Evolutionary conservation across 2,329 filamentous ascomycete species (phyloP).

Genomic region (Aspergillus brunneoviolaceus): DNA sequence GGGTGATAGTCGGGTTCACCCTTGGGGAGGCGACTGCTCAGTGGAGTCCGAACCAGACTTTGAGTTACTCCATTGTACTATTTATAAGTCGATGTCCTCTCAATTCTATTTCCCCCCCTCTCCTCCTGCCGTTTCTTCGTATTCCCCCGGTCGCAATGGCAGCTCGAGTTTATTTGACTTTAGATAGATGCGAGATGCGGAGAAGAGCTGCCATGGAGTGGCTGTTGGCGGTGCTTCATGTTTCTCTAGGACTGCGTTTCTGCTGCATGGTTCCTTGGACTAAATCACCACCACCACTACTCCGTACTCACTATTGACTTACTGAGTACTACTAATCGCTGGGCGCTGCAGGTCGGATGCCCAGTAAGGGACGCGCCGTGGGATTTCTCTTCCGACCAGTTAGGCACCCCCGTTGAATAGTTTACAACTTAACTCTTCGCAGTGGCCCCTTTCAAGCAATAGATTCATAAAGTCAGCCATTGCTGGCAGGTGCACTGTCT

Average conservation of each 20-base stretch:
- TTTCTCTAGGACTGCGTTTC: neutral
- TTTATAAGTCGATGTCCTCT: neutral
- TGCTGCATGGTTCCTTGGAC: neutral
- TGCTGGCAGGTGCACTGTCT: neutral
- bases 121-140: constrained; percentile 3
- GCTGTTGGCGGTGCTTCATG: neutral
- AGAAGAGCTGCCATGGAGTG: neutral
- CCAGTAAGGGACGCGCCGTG: neutral
- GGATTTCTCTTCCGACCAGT: neutral
- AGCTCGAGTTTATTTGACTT: neutral
- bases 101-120: neutral
- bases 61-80: neutral
- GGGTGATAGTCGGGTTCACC: neutral
- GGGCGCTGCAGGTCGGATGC: neutral
- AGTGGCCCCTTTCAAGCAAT: neutral
- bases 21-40: neutral
- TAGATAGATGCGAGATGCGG: neutral
- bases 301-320: neutral
- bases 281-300: neutral
- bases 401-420: neutral
- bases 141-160: neutral
- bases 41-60: constrained; percentile 5
- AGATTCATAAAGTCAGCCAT: neutral
- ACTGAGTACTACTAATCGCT: too few relatives aligned
- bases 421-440: neutral